Evolutionary conservation across 2,329 filamentous ascomycete species (phyloP).

Genomic region (Colletotrichum tamarilloi): DNA sequence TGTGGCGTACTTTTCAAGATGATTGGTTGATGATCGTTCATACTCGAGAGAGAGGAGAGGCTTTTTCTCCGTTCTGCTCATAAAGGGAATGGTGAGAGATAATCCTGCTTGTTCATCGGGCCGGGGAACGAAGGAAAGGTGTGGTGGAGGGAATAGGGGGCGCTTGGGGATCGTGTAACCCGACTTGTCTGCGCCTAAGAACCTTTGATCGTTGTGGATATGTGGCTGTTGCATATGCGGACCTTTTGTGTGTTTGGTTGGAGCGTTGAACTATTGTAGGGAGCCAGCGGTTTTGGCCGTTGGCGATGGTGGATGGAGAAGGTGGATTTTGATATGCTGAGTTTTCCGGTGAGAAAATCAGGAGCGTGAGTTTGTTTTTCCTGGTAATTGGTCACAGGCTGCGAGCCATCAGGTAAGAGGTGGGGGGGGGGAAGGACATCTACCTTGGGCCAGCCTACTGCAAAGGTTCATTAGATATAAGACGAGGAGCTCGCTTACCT

Average conservation of each 20-base stretch:
- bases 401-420: background rate
- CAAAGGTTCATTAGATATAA: background rate
- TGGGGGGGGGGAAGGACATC: background rate
- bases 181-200: background rate
- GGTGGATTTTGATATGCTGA: background rate
- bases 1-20: background rate
- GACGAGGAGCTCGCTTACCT: background rate
- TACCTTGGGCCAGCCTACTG: background rate
- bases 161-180: background rate
- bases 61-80: background rate
- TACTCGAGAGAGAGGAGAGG: background rate
- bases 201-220: constrained; percentile 2
- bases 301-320: background rate
- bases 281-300: background rate
- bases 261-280: background rate
- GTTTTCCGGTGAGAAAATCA: background rate
- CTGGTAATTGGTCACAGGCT: background rate
- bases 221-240: background rate
- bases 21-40: background rate
- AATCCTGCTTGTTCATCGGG: background rate
- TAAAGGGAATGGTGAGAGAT: background rate
- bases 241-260: background rate
- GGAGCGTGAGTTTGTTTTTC: too few relatives aligned
- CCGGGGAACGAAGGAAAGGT: background rate
- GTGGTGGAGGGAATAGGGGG: background rate